These are phyloP conservation scores for Wickerhamomyces sp. DNA, from an alignment of 1,139 yeast species.

Conservation along the genomic window DNA sequence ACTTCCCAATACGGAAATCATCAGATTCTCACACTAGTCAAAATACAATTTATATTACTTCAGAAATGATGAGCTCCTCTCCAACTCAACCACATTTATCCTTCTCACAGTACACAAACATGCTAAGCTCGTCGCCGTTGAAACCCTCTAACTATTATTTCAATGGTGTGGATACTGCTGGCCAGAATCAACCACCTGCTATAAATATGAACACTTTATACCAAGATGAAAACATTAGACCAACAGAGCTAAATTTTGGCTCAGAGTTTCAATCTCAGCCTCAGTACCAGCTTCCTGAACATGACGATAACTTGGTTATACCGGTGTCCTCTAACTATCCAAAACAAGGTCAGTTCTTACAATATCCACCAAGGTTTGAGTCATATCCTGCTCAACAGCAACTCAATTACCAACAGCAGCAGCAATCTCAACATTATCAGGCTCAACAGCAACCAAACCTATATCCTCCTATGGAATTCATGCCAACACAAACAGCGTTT, in stretches of 20 bases:
- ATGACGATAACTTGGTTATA: slow-evolving; percentile 10
- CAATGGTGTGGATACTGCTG: slow-evolving; percentile 2
- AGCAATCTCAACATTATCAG: slow-evolving; percentile 2
- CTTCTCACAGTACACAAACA: slow-evolving; percentile 13
- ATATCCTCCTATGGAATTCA: slow-evolving; percentile 19
- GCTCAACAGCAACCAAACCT: slow-evolving; percentile 7
- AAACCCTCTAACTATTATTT: slow-evolving; percentile 16
- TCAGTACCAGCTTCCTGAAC: slow-evolving; percentile 3
- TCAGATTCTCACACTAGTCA: not conserved
- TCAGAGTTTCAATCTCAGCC: slow-evolving; percentile 1
- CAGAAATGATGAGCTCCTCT: slow-evolving; percentile 7
- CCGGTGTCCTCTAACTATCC: slow-evolving; percentile 10
- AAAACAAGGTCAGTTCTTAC: slow-evolving; percentile 7
- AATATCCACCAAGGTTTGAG: slow-evolving; percentile 13
- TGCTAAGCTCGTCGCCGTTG: slow-evolving; percentile 17
- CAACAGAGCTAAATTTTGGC: slow-evolving; percentile 2
- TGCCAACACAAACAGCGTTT: slow-evolving; percentile 8
- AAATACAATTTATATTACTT: not conserved
- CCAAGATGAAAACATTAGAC: slow-evolving; percentile 11
- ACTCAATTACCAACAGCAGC: slow-evolving; percentile 9
- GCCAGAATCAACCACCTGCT: not conserved
- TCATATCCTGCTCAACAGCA: slow-evolving; percentile 2
- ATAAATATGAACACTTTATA: not conserved
- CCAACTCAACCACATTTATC: slow-evolving; percentile 12
- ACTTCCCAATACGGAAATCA: slow-evolving; percentile 5